Base-by-base conservation (phyloP, 2,329 filamentous ascomycete species). In the Fusarium solani-melongenae region DNA sequence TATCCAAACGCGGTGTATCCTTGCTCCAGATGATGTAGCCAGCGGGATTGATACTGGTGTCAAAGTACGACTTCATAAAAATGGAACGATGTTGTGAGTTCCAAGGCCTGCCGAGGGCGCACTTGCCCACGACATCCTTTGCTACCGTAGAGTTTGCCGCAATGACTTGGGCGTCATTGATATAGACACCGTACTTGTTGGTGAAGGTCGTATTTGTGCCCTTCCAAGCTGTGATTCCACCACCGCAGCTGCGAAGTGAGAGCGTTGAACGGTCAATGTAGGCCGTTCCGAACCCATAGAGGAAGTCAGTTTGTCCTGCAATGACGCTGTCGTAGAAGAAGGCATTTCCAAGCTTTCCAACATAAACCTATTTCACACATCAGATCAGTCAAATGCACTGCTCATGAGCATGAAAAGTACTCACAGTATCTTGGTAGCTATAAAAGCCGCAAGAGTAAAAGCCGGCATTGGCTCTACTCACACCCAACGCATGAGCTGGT, bases 221-320 rank as follows among this genome's bases (percentile, higher is more conserved):
- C 76, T 92, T 92, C 91, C 91, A 92, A 0, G 91, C 90, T 1
- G 90, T 91, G 69, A 92, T 89, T 14, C 91, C 91, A 33, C 91
- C 91, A 12, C 90, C 90, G 75, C 91, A 92, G 73, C 81, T 83
- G 12, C 91, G 87, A 20, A 92, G 84, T 0, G 84, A 81, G 2
- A 93, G 80, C 0, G 83, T 81, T 1, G 86, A 88, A 8, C 84
- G 82, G 64, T 89, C 84, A 39, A 92, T 83, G 84, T 88, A 92
- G 8, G 88, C 85, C 0, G 90, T 92, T 41, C 90, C 90, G 78
- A 92, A 92, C 20, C 90, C 90, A 77, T 92, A 92, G 46, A 92
- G 82, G 81, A 92, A 92, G 76, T 93, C 91, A 0, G 90, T 92
- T 77, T 92, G 86, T 0, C 91, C 91, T 0, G 89, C 91, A 12